These are phyloP conservation scores for Claviceps sp. DNA, from an alignment of 2,329 filamentous ascomycete species.

Conservation along the genomic window DNA sequence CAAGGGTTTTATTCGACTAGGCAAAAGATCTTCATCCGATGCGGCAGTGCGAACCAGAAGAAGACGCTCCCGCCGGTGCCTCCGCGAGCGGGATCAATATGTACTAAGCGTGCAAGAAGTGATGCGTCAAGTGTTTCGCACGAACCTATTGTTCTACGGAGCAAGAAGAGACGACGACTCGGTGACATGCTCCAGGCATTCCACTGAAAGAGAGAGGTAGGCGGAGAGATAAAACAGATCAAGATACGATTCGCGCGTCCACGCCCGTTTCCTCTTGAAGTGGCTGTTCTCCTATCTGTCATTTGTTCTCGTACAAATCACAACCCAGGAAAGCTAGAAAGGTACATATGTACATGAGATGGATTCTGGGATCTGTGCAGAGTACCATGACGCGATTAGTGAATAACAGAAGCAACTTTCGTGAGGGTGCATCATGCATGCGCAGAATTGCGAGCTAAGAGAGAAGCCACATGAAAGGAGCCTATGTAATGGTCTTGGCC, in stretches of 20 bases:
- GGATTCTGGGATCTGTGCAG: no score
- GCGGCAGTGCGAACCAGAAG: slow-evolving; percentile 4
- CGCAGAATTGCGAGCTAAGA: no score
- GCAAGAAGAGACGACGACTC: slow-evolving; percentile 21
- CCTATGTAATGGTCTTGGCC: no score
- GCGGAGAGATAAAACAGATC: neutral
- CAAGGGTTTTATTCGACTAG: slow-evolving; percentile 21
- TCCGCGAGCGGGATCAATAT: slow-evolving; percentile 5
- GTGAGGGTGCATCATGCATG: no score
- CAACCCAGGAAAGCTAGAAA: neutral
- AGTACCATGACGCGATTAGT: no score
- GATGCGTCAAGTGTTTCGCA: slow-evolving; percentile 8
- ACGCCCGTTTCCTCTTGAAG: no score
- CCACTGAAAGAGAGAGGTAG: neutral
- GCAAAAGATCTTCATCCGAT: slow-evolving; percentile 21
- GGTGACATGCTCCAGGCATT: slow-evolving; percentile 19
- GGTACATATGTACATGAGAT: no score
- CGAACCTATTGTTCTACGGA: slow-evolving; percentile 14
- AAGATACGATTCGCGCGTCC: neutral
- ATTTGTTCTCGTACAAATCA: no score
- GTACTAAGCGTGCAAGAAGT: slow-evolving; percentile 3
- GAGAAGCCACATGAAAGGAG: no score
- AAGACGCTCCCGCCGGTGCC: neutral
- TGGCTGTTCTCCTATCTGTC: no score
- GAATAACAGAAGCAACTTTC: no score